Evolutionary conservation across 208 protist species (phyloP), one percentile per base, ranked within the genome.

Genomic region (Leishmania aethiopica): DNA sequence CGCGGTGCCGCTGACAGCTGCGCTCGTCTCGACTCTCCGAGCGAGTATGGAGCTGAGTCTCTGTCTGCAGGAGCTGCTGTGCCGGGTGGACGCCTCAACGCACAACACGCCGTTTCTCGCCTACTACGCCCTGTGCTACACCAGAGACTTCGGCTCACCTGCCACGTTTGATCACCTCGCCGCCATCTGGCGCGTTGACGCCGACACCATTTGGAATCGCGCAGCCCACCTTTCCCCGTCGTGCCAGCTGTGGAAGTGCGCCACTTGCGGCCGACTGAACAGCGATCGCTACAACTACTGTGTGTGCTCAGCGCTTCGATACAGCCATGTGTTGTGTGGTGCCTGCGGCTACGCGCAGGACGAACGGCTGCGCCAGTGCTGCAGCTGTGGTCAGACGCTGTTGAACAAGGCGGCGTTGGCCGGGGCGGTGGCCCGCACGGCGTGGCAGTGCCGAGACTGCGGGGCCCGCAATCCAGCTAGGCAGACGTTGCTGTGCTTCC

Each of bases 201-300:
- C 79, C 19, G 75, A 75, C 37, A 53, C 88, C 53, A 90, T 95
- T 47, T 86, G 86, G 83, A 78, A 78, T 60, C 90, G 92, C 62
- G 77, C 86, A 3, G 2, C 83, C 0, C 85, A 86, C 32, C 84
- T 94, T 35, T 84, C 85, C n/a, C 88, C 90, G 35, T 78, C 85
- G 42, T 94, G 87, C 69, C 91, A 92, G 84, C 84, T 96, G 67
- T 98, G 95, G 95, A 86, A 89, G 79, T 98, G 95, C 80, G 77
- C 87, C 32, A 55, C 84, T 13, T 98, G 95, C 78, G 93, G 92
- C 5, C 88, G 93, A 25, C 79, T 91, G 47, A 98, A 98, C 84
- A 98, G 92, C 84, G 93, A 96, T 84, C 90, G 95, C 69, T 96
- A 93, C 86, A 97, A 94, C 84, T 98, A 97, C 88, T 98, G 95